Base-by-base conservation (phyloP, 371 early-diverging fungal species). In the Saksenaea vasiformis region DNA sequence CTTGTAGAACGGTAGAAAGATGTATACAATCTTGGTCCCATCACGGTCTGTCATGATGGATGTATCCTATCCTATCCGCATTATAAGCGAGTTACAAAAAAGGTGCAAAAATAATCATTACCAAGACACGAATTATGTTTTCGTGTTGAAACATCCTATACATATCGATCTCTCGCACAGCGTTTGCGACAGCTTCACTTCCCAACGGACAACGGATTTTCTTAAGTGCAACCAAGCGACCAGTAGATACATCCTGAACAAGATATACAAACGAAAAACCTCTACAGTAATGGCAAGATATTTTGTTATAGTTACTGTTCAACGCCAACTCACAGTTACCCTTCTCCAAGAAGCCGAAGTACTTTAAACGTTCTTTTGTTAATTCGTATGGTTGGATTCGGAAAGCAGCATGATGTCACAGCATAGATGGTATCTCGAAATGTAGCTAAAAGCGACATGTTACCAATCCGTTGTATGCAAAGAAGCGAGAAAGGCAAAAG, bases 201-300 rank as follows among this genome's bases (percentile, higher is more conserved):
- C 87, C 89, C 27, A 77, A 67, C 4, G 87, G 81, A 62, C 90
- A 90, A 17, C 83, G 69, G 34, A 91, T 87, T 68, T 87, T 89
- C 51, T 92, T 92, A 37, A 90, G 54, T 8, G 92, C 91, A 68
- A 73, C 86, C 14, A 79, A 65, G 37, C 76, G 73, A 8, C 76
- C 78, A 7, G 77, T 76, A 5, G 74, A 63, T 35, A 66, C 66
- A 63, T 89, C 88, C 62, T 86, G 76, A 3, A 87, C 87, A 26
- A 92, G 78, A 59, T 87, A 85, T 9, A 92, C 92, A 58, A 80
- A 83, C 54, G 89, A 86, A 79, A 88, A 92, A 2, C 90, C 92
- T 57, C 92, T 88, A 62, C 41, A 22, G n/a, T 37, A 59, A 62
- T 3, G 19, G 44, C 10, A 11, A 58, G 26, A 28, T 43, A 13